Evolutionary conservation across 208 protist genomes (phyloP).

Genomic region (Strigomonas galati): DNA sequence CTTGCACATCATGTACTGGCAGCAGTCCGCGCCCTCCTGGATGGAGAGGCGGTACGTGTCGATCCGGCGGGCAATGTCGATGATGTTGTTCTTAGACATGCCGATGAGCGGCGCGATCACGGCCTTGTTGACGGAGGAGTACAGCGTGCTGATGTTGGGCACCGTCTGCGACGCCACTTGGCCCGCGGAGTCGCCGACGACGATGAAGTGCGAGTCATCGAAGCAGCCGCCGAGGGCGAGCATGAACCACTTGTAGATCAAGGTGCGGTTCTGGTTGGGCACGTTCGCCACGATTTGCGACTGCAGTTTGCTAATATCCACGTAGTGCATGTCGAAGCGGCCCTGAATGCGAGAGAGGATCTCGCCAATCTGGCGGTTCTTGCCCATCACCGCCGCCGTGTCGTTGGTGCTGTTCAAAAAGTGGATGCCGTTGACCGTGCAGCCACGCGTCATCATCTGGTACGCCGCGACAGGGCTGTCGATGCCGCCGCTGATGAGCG

Average conservation of each 20-base stretch:
- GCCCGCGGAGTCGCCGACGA: conserved; percentile 70
- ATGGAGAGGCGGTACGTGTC: conserved; percentile 70
- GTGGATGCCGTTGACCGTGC: conserved; percentile 65
- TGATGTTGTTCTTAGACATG: conserved; percentile 65
- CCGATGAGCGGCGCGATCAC: conserved; percentile 70
- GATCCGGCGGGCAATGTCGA: conserved; percentile 62
- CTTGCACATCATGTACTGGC: conserved; percentile 90
- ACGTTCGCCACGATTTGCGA: conserved; percentile 79
- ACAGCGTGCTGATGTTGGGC: conserved; percentile 77
- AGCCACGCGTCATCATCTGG: conserved; percentile 83
- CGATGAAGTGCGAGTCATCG: conserved; percentile 58
- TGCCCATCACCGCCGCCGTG: conserved; percentile 68
- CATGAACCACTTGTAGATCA: conserved; percentile 90
- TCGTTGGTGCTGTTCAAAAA: conserved; percentile 87
- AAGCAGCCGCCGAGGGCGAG: conserved; percentile 57
- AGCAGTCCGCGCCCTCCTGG: conserved; percentile 80
- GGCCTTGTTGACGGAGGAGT: conserved; percentile 60
- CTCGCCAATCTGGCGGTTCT: conserved; percentile 71
- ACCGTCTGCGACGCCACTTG: conserved; percentile 86
- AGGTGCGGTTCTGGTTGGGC: conserved; percentile 72
- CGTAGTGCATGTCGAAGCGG: conserved; percentile 72
- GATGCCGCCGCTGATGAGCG: conserved; percentile 79
- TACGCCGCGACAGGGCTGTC: conserved; percentile 87
- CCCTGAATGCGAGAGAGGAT: conserved; percentile 63
- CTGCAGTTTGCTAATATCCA: conserved; percentile 82